Conservation (phyloP, 768 basidiomycete species). For the Leucogyrophana mollusca region DNA sequence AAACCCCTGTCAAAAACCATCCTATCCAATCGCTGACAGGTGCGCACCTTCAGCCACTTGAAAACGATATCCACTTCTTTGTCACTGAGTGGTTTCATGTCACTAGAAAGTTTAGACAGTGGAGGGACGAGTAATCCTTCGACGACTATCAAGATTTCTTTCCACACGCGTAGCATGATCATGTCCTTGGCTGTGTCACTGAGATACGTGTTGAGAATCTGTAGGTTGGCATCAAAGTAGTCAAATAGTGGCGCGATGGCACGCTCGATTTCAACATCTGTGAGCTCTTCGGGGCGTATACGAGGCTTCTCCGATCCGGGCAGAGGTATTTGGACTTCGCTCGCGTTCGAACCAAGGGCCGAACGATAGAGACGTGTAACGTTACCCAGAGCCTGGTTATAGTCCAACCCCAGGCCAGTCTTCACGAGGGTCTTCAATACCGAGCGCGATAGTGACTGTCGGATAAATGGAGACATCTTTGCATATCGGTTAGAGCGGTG, state of each 20-base stretch:
- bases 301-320: constrained; percentile 75
- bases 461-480: constrained; percentile 93
- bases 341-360: constrained; percentile 62
- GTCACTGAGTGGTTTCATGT: constrained; percentile 89
- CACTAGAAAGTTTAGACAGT: constrained; percentile 78
- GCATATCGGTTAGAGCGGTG: background rate
- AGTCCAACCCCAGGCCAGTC: constrained; percentile 59
- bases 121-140: constrained; percentile 91
- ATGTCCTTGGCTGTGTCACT: constrained; percentile 83
- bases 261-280: constrained; percentile 91
- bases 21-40: background rate
- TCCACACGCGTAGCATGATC: constrained; percentile 95
- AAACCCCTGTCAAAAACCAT: background rate
- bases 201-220: constrained; percentile 86
- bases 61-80: constrained; percentile 99
- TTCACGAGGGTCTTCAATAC: constrained; percentile 82
- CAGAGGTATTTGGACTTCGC: constrained; percentile 77
- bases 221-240: constrained; percentile 92
- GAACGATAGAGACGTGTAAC: constrained; percentile 80
- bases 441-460: constrained; percentile 75
- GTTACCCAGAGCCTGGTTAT: constrained; percentile 86
- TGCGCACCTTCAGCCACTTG: constrained; percentile 91
- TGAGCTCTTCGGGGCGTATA: constrained; percentile 75
- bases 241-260: constrained; percentile 92
- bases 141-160: constrained; percentile 84